Percentiles rank a stretch among this genome's conserved stretches.
These are phyloP conservation scores for Aciculoconidium aculeatum DNA, from an alignment of 805 yeast species.

Conservation along the genomic window DNA sequence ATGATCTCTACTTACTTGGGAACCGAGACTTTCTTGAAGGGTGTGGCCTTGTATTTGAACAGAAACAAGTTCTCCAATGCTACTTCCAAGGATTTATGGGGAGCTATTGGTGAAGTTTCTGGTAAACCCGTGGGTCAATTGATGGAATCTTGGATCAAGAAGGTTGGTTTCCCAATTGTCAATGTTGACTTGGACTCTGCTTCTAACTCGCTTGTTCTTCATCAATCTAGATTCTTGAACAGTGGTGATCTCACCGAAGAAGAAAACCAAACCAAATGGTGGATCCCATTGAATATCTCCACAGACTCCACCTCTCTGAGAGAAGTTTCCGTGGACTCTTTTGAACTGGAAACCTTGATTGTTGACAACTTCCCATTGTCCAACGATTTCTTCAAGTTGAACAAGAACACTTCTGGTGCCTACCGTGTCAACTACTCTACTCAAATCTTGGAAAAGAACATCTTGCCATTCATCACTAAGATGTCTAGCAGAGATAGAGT, in stretches of 20 bases:
- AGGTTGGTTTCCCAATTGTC: constrained; percentile 69
- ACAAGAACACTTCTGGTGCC: constrained; percentile 46
- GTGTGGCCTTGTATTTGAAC: constrained; percentile 65
- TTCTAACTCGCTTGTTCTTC: constrained; percentile 32
- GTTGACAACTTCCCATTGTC: constrained; percentile 18
- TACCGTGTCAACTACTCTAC: constrained; percentile 51
- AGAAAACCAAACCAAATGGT: constrained; percentile 55
- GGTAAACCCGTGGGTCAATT: constrained; percentile 53
- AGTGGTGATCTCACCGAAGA: constrained; percentile 55
- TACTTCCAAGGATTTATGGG: constrained; percentile 69
- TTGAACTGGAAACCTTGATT: constrained; percentile 16
- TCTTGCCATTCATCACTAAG: constrained; percentile 31
- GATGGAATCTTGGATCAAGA: constrained; percentile 68
- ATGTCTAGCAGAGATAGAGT: constrained; percentile 46
- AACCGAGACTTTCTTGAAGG: constrained; percentile 60
- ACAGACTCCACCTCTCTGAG: constrained; percentile 10
- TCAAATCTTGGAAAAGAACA: constrained; percentile 31
- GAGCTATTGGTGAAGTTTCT: constrained; percentile 54
- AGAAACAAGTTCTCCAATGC: constrained; percentile 65
- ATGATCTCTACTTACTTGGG: constrained; percentile 75
- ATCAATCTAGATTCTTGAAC: constrained; percentile 57
- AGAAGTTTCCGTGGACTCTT: constrained; percentile 15
- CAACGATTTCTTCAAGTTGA: constrained; percentile 37
- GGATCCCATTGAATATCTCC: constrained; percentile 47
- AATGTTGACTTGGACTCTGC: constrained; percentile 36